Percentiles rank a stretch among this genome's conserved stretches.
Evolutionary conservation across 345 rosid genomes (phyloP).

Genomic region (Mangifera indica): DNA sequence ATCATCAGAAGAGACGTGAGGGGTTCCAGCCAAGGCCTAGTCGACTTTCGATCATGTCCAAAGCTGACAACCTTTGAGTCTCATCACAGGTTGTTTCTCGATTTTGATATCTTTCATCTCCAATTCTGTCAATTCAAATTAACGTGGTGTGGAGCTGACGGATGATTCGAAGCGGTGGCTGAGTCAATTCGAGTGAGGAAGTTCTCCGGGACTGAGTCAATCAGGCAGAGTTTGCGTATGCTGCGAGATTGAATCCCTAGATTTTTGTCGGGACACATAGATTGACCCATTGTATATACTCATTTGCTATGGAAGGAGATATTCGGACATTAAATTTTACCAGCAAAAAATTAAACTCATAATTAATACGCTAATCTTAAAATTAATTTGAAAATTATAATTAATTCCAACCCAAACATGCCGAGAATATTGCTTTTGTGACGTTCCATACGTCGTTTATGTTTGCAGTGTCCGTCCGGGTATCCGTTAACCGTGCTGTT

Average conservation of each 20-base stretch:
- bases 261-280: slow-evolving; percentile 33
- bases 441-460: slow-evolving; percentile 6
- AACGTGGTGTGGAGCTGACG: background rate
- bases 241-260: slow-evolving; percentile 17
- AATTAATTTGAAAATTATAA: background rate
- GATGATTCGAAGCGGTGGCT: background rate
- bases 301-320: slow-evolving; percentile 47
- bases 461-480: slow-evolving; percentile 30
- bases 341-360: background rate
- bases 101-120: slow-evolving; percentile 15
- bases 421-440: background rate
- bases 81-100: slow-evolving; percentile 34
- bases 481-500: slow-evolving; percentile 23
- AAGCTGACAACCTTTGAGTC: slow-evolving; percentile 36
- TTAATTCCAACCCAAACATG: background rate
- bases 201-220: slow-evolving; percentile 17
- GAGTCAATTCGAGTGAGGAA: background rate
- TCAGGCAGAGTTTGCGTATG: slow-evolving; percentile 27
- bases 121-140: background rate
- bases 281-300: slow-evolving; percentile 45
- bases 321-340: slow-evolving; percentile 27
- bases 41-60: slow-evolving; percentile 70
- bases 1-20: slow-evolving; percentile 64
- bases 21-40: slow-evolving; percentile 70
- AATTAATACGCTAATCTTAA: background rate